Base-by-base conservation (phyloP, 2,329 filamentous ascomycete genomes). In the Fusarium subglutinans region DNA sequence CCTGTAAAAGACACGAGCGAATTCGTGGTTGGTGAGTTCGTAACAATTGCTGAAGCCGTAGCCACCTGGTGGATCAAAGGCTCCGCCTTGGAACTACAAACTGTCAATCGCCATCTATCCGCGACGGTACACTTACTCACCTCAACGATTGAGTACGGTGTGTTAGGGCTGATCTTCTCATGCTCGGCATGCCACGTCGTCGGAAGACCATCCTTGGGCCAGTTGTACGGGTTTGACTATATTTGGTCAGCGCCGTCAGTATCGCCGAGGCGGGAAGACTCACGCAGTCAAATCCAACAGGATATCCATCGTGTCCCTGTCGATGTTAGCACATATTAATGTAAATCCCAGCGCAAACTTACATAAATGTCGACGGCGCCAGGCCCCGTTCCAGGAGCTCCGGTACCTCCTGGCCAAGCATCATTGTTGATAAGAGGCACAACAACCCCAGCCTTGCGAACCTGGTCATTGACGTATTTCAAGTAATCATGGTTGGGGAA, bases 381-480 rank as follows among this genome's bases (percentile, higher is more conserved):
- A 50, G 83, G 72, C 2, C 88, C 89, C 22, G 87, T 88, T 2
- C 90, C 91, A 2, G 92, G 92, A 1, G 89, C 90, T 69, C 92
- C 91, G 71, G 91, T 84, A 0, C 91, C 92, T 3, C 82, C 78
- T 2, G 88, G 79, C n/a, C 79, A 85, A 3, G 90, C 92, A 79
- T 96, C 93, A 67, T 95, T 96, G 81, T 85, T 93, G 66, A 96
- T 92, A 26, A 94, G 86, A 1, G 94, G 94, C 0, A 96, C 90
- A 2, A 93, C 86, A 48, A 96, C 90, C 0, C 93, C 93, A 2
- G 90, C 90, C 47, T 90, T 84, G 17, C 89, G 86, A 26, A 90
- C 89, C 78, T 94, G 92, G 38, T 94, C 86, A 51, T 92, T 88
- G 11, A 95, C 90, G 72, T 92, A 91, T 63, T 90, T 86, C 81